Evolutionary conservation across 331 rosid species (phyloP).

Genomic region (Prunus yedoensis): DNA sequence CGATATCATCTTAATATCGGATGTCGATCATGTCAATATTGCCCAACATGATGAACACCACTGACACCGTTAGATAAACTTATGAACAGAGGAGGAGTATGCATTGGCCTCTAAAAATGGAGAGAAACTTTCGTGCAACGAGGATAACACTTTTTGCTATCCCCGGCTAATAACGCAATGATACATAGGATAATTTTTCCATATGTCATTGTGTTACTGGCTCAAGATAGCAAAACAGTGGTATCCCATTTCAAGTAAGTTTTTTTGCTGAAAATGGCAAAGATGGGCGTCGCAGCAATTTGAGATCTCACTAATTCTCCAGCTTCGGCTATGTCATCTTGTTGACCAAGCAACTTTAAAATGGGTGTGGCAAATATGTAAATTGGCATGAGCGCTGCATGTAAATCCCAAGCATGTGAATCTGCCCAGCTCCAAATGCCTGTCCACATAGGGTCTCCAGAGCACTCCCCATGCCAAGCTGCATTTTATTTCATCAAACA

Average conservation of each 20-base stretch:
- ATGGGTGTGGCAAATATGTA: conserved; percentile 8
- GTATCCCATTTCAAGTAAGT: no score
- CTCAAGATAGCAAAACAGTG: no score
- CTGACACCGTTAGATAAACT: no score
- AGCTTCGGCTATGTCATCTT: neutral
- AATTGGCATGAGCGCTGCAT: conserved; percentile 14
- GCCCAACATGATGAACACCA: no score
- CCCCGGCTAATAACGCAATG: no score
- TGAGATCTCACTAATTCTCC: neutral
- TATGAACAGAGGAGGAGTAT: no score
- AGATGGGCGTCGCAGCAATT: neutral
- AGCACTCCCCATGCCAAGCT: conserved; percentile 15
- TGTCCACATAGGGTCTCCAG: conserved; percentile 17
- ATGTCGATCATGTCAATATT: no score
- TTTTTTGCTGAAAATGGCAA: neutral
- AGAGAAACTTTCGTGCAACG: no score
- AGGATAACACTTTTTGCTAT: no score
- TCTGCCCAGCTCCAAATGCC: conserved; percentile 15
- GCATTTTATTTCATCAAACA: neutral
- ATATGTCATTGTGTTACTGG: no score
- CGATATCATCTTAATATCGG: no score
- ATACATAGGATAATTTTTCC: conserved; percentile 3
- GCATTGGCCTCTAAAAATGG: no score
- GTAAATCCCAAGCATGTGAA: conserved; percentile 10
- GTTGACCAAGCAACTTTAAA: conserved; percentile 5